phyloP scores from a whole-genome alignment of 495 filamentous ascomycete species.

The Penicillium mononematosum region DNA sequence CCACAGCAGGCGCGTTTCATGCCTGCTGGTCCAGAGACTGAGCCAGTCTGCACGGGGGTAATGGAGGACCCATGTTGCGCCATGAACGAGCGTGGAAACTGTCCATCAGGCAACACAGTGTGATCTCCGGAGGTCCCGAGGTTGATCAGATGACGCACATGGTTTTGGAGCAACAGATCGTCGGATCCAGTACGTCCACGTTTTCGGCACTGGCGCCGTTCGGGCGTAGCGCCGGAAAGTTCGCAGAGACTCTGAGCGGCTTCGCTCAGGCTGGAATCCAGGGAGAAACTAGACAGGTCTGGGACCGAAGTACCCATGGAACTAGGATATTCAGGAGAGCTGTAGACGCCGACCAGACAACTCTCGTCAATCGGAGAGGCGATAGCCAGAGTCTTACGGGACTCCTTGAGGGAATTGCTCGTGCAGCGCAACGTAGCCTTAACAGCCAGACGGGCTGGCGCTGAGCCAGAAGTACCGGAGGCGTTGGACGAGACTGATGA shows the following conservation, averaged over 20 bases:
- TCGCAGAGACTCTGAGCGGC: constrained; percentile 71
- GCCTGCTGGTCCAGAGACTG: constrained; percentile 41
- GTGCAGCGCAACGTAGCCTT: constrained; percentile 82
- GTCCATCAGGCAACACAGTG: constrained; percentile 40
- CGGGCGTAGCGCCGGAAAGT: constrained; percentile 47
- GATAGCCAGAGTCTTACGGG: constrained; percentile 39
- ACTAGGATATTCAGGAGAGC: constrained; percentile 62
- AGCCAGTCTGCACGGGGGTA: constrained; percentile 23
- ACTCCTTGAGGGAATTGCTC: constrained; percentile 52
- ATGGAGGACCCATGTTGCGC: constrained; percentile 16
- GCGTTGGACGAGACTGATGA: constrained; percentile 73
- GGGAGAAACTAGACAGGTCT: constrained; percentile 52
- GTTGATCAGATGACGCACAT: constrained; percentile 62
- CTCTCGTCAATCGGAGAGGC: constrained; percentile 51
- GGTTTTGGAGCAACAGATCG: constrained; percentile 66
- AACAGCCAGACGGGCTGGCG: constrained; percentile 66
- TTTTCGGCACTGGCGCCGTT: constrained; percentile 52
- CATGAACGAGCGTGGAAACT: constrained; percentile 43
- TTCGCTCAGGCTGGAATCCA: constrained; percentile 44
- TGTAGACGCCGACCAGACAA: constrained; percentile 47
- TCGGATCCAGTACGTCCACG: constrained; percentile 68
- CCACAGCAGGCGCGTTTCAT: constrained; percentile 52
- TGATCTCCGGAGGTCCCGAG: constrained; percentile 30
- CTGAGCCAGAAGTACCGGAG: constrained; percentile 63
- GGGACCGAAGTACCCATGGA: constrained; percentile 46